These are phyloP conservation scores for Epichloe elymi DNA, from an alignment of 2,329 filamentous ascomycete species.

Conservation along the genomic window DNA sequence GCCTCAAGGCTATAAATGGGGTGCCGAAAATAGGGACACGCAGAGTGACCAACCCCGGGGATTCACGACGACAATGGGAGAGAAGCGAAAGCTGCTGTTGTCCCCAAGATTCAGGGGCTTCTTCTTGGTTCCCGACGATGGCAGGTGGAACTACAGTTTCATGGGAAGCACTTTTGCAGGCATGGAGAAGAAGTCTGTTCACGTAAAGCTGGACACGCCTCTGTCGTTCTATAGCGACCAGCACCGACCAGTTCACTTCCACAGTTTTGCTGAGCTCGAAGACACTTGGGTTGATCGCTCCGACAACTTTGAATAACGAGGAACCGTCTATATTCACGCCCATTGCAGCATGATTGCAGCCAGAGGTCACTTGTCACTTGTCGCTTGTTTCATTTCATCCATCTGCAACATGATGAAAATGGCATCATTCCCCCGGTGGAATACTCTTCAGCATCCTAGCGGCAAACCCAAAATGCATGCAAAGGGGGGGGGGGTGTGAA, in stretches of 20 bases:
- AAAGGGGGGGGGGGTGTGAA: too few species aligned
- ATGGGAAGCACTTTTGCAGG: conserved; percentile 81
- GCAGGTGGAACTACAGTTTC: conserved; percentile 96
- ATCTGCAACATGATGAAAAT: too few species aligned
- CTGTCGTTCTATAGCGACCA: conserved; percentile 81
- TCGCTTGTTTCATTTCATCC: too few species aligned
- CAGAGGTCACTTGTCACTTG: background rate
- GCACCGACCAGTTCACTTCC: conserved; percentile 89
- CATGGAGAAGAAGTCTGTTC: conserved; percentile 80
- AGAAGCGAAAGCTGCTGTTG: conserved; percentile 87
- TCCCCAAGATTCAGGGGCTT: conserved; percentile 90
- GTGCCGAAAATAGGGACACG: conserved; percentile 85
- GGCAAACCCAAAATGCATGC: too few species aligned
- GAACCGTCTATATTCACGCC: background rate
- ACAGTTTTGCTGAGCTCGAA: conserved; percentile 93
- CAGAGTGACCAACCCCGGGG: conserved; percentile 88
- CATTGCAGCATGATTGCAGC: background rate
- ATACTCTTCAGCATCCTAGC: too few species aligned
- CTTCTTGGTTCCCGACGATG: conserved; percentile 86
- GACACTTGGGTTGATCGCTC: conserved; percentile 89
- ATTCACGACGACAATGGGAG: conserved; percentile 82
- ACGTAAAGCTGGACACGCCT: conserved; percentile 89
- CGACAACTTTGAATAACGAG: conserved; percentile 74
- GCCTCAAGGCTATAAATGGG: conserved; percentile 90
- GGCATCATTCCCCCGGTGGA: too few species aligned